These are phyloP conservation scores for Penicillium paneum DNA, from an alignment of 2,329 filamentous ascomycete species.

Conservation along the genomic window DNA sequence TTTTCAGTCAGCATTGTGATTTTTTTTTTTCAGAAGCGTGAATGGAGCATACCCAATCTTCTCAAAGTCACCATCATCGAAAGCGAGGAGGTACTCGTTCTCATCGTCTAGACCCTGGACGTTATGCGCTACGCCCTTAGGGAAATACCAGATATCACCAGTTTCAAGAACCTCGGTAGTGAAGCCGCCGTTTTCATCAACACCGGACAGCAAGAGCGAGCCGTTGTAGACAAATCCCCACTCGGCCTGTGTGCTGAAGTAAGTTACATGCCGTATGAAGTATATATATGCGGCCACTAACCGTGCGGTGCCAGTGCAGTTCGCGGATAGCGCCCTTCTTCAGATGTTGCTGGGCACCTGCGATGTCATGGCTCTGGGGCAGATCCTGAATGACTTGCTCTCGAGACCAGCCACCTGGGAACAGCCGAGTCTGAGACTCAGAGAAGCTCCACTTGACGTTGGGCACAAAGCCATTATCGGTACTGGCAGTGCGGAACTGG, in stretches of 20 bases:
- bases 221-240: constrained; percentile 64
- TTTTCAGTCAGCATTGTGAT: constrained; percentile 20
- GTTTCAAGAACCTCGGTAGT: constrained; percentile 56
- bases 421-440: constrained; percentile 61
- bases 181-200: constrained; percentile 57
- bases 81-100: constrained; percentile 65
- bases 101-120: constrained; percentile 61
- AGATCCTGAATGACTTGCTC: constrained; percentile 66
- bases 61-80: constrained; percentile 66
- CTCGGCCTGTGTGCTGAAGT: constrained; percentile 51
- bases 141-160: constrained; percentile 68
- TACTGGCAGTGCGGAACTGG: constrained; percentile 59
- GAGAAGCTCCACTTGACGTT: constrained; percentile 70
- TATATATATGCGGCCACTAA: constrained; percentile 34
- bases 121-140: constrained; percentile 62
- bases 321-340: constrained; percentile 64
- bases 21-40: not conserved
- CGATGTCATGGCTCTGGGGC: constrained; percentile 63
- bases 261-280: not conserved
- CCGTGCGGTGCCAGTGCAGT: constrained; percentile 66
- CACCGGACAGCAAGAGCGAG: constrained; percentile 57
- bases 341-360: constrained; percentile 66
- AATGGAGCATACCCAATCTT: constrained; percentile 50
- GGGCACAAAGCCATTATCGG: constrained; percentile 61
- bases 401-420: constrained; percentile 64